Percentiles rank a stretch among this genome's conserved stretches.
Evolutionary conservation across 2,329 filamentous ascomycete species (phyloP).

Genomic region (Colletotrichum magnum): DNA sequence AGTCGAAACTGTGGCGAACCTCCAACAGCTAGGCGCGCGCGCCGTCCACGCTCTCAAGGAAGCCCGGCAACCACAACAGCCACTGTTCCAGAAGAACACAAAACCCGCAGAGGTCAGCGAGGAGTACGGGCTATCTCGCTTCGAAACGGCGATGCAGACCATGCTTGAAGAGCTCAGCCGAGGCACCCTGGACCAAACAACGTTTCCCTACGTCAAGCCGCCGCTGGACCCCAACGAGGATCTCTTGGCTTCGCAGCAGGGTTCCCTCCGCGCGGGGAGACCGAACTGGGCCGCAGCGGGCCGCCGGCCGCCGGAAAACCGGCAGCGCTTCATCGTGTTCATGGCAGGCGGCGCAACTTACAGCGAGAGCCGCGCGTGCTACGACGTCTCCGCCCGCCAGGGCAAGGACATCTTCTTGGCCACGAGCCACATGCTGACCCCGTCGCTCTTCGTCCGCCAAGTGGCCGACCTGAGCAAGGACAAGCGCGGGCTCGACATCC

Average conservation of each 20-base stretch:
- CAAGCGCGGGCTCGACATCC: conserved; percentile 83
- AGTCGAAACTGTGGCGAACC: conserved; percentile 79
- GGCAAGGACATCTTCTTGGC: conserved; percentile 88
- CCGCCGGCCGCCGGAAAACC: conserved; percentile 80
- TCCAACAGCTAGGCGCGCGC: conserved; percentile 85
- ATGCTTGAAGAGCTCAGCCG: conserved; percentile 82
- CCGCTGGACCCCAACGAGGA: conserved; percentile 75
- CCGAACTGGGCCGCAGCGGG: conserved; percentile 95
- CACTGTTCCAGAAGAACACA: conserved; percentile 80
- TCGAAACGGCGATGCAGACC: conserved; percentile 84
- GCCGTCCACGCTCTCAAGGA: conserved; percentile 80
- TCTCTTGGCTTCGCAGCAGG: conserved; percentile 68
- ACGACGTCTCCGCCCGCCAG: conserved; percentile 82
- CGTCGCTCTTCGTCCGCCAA: conserved; percentile 85
- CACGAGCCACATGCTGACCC: conserved; percentile 93
- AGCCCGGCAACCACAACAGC: conserved; percentile 72
- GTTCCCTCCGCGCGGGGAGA: conserved; percentile 90
- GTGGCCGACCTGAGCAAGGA: conserved; percentile 84
- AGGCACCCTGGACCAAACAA: conserved; percentile 74
- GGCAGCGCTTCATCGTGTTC: conserved; percentile 92
- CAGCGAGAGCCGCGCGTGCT: conserved; percentile 89
- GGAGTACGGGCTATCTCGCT: conserved; percentile 89
- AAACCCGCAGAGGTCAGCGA: conserved; percentile 72
- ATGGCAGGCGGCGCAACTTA: conserved; percentile 97
- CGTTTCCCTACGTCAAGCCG: conserved; percentile 82